Conservation (phyloP, 257 asterid genomes). For the Nicotiana paniculata region DNA sequence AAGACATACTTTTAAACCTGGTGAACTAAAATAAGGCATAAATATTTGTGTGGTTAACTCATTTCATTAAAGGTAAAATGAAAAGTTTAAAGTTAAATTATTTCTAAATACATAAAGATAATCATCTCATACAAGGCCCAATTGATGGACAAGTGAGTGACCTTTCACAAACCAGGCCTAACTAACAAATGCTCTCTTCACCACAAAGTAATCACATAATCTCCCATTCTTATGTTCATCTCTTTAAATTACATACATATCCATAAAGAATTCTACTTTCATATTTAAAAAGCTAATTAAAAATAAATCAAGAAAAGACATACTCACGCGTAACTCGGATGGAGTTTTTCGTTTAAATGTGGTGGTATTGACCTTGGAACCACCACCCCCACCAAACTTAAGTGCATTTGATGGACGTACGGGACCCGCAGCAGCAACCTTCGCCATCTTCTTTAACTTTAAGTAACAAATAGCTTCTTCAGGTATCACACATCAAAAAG, state of each 20-base stretch:
- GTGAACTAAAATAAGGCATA: too few species aligned
- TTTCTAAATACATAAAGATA: too few species aligned
- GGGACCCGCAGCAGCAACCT: constrained; percentile 55
- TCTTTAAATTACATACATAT: neutral
- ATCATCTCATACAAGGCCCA: too few species aligned
- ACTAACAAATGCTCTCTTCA: neutral
- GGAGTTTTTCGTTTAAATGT: constrained; percentile 76
- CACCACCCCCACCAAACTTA: constrained; percentile 40
- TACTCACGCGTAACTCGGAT: constrained; percentile 62
- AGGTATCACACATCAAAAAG: neutral
- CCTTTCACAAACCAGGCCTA: neutral
- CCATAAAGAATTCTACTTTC: neutral
- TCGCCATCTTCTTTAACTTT: constrained; percentile 44
- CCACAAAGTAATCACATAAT: neutral
- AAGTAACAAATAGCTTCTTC: neutral
- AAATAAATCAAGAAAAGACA: neutral
- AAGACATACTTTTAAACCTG: too few species aligned
- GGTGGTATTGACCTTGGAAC: constrained; percentile 33
- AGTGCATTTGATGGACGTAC: constrained; percentile 41
- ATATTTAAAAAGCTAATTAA: too few species aligned
- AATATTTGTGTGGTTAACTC: too few species aligned
- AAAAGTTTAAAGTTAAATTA: too few species aligned
- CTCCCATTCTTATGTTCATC: neutral
- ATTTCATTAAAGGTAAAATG: too few species aligned
- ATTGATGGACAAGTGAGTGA: neutral